Conservation (phyloP, 495 filamentous ascomycete genomes). For the Aspergillus haitiensis region DNA sequence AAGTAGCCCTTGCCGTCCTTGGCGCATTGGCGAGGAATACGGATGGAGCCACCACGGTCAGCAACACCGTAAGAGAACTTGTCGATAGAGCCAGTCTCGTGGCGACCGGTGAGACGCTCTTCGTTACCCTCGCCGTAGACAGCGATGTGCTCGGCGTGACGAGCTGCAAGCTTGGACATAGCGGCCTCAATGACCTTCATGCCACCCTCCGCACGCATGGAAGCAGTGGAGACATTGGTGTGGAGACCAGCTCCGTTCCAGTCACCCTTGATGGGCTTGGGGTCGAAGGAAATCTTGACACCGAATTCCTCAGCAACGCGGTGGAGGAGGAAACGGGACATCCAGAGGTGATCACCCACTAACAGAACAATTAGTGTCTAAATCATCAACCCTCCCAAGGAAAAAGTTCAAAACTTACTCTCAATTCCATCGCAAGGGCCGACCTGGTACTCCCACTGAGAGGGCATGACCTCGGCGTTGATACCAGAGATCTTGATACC, state of each 20-base stretch:
- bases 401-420: slow-evolving; percentile 46
- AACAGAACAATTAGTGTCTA: slow-evolving; percentile 15
- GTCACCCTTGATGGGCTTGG: slow-evolving; percentile 98
- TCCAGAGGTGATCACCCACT: slow-evolving; percentile 98
- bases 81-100: slow-evolving; percentile 95
- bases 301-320: slow-evolving; percentile 97
- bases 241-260: slow-evolving; percentile 99
- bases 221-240: slow-evolving; percentile 87
- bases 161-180: slow-evolving; percentile 85
- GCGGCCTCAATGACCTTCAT: slow-evolving; percentile 87
- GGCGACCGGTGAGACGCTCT: slow-evolving; percentile 85
- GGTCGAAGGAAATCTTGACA: slow-evolving; percentile 91
- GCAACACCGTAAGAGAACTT: slow-evolving; percentile 94
- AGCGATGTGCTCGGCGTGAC: slow-evolving; percentile 92
- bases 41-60: slow-evolving; percentile 90
- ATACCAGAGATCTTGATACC: slow-evolving; percentile 94
- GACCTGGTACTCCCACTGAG: slow-evolving; percentile 99
- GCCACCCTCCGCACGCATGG: slow-evolving; percentile 87
- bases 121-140: slow-evolving; percentile 97
- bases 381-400: slow-evolving; percentile 5
- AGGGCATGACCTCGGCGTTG: slow-evolving; percentile 98
- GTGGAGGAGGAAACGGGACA: slow-evolving; percentile 93
- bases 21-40: slow-evolving; percentile 86
- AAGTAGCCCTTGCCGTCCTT: slow-evolving; percentile 98
- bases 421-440: slow-evolving; percentile 91